These are phyloP conservation scores for Fusarium abutilonis DNA, from an alignment of 2,329 filamentous ascomycete genomes.

Conservation along the genomic window DNA sequence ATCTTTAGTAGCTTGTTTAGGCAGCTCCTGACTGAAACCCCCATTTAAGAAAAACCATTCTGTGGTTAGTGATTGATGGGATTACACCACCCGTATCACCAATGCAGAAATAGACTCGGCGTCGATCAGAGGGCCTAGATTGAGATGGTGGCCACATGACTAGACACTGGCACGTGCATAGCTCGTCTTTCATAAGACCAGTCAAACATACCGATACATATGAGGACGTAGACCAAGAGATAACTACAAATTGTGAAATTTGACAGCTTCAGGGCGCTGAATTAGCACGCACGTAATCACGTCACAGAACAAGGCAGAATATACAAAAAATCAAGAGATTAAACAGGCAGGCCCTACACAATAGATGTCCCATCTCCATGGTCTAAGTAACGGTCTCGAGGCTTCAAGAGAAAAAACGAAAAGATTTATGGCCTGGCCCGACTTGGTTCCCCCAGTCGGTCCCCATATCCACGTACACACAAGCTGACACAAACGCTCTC, in stretches of 20 bases:
- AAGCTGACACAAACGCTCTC: conserved; percentile 40
- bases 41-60: neutral
- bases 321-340: conserved; percentile 46
- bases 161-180: conserved; percentile 31
- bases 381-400: conserved; percentile 51
- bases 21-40: conserved; percentile 5
- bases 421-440: conserved; percentile 60
- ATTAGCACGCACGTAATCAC: conserved; percentile 5
- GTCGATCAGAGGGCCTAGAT: conserved; percentile 32
- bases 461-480: conserved; percentile 43
- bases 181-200: conserved; percentile 20
- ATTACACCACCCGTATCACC: conserved; percentile 38
- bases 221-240: conserved; percentile 1
- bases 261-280: neutral
- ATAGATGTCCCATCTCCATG: conserved; percentile 51
- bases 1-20: neutral
- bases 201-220: conserved; percentile 9
- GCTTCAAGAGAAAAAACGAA: conserved; percentile 56
- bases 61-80: conserved; percentile 18
- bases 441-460: conserved; percentile 39
- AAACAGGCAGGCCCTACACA: conserved; percentile 48
- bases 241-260: conserved; percentile 1
- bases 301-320: conserved; percentile 10
- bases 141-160: conserved; percentile 37
- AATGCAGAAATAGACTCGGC: conserved; percentile 30